phyloP scores from a whole-genome alignment of 768 basidiomycete species.

The Kwoniella europaea region DNA sequence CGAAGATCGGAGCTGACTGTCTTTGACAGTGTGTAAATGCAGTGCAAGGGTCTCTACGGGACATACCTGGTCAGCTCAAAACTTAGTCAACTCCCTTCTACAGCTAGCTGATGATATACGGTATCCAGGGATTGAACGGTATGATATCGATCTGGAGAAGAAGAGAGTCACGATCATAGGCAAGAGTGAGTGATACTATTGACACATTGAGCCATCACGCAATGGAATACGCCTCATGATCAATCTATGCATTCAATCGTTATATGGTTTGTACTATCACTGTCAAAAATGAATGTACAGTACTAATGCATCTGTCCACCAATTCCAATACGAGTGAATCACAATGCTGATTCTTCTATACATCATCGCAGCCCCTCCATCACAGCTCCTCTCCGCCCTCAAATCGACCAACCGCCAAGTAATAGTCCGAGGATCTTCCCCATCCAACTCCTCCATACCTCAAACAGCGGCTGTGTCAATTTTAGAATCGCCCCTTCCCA shows the following conservation, averaged over 20 bases:
- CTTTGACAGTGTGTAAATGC: slow-evolving; percentile 51
- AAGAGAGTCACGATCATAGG: slow-evolving; percentile 56
- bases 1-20: neutral
- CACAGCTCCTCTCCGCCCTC: slow-evolving; percentile 45
- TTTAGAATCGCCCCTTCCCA: slow-evolving; percentile 55
- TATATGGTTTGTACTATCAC: no score
- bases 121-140: slow-evolving; percentile 49
- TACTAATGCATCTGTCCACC: no score
- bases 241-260: no score
- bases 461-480: slow-evolving; percentile 54
- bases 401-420: slow-evolving; percentile 54
- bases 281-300: no score
- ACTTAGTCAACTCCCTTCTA: neutral
- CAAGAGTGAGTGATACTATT: slow-evolving; percentile 37
- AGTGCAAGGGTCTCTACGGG: slow-evolving; percentile 41
- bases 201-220: no score
- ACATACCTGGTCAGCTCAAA: slow-evolving; percentile 33
- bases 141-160: slow-evolving; percentile 54
- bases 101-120: slow-evolving; percentile 1
- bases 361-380: slow-evolving; percentile 44
- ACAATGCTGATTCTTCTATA: neutral
- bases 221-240: no score
- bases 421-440: slow-evolving; percentile 51
- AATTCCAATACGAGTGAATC: no score
- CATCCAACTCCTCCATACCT: slow-evolving; percentile 31